Conservation (phyloP, 257 asterid species). For the Capsicum chinense region DNA sequence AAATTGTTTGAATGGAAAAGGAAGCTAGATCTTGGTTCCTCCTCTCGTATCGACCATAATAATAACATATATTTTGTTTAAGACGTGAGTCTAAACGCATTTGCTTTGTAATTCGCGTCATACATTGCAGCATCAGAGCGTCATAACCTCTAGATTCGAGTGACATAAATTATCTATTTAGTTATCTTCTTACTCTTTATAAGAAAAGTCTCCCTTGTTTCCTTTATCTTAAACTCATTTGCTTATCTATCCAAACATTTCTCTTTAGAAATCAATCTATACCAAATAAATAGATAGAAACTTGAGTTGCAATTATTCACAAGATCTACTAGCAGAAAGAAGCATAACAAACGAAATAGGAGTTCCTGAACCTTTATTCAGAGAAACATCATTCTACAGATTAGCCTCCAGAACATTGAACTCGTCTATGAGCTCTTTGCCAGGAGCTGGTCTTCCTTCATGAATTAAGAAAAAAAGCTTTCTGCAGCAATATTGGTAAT, state of each 20-base stretch:
- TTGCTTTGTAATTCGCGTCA: not conserved
- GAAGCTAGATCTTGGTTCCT: not conserved
- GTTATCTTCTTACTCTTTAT: not conserved
- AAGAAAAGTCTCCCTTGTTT: not conserved
- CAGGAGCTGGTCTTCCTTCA: conserved; percentile 95
- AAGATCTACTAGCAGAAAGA: not conserved
- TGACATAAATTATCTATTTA: not conserved
- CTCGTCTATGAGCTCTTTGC: conserved; percentile 86
- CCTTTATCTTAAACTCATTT: not conserved
- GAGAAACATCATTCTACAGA: conserved; percentile 87
- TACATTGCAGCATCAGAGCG: not conserved
- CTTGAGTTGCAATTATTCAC: not conserved
- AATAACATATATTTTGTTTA: not conserved
- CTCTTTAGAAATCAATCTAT: not conserved
- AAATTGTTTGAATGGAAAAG: not conserved
- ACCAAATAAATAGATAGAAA: not conserved
- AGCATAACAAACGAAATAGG: not conserved
- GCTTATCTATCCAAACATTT: not conserved
- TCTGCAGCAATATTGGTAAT: conserved; percentile 9
- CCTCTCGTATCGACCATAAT: not conserved
- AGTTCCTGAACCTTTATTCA: conserved; percentile 67
- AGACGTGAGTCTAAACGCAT: too few species aligned
- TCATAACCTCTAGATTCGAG: conserved; percentile 8
- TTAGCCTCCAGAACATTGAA: conserved; percentile 94
- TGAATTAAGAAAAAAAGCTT: conserved; percentile 33